Evolutionary conservation across 441 rosid species (phyloP), one percentile per base, ranked within the genome.

Genomic region (Pelargonium australe): DNA sequence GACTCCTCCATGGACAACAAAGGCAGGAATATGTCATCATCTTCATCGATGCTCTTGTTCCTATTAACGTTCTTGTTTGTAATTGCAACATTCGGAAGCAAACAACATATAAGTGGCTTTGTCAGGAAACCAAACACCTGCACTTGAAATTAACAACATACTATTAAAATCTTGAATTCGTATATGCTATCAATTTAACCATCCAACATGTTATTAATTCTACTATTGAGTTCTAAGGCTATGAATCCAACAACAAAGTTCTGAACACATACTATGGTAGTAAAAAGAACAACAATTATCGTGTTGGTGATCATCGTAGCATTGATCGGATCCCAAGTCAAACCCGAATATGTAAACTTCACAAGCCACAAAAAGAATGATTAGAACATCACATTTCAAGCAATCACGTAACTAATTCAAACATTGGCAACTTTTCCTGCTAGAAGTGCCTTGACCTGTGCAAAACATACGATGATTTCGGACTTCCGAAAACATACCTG

Each of bases 121-220:
- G 97, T 93, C 62, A 93, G 77, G 73, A 93, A 87, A 62, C 98
- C 96, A 66, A 91, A 89, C 2, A 89, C 97, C 98, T 93, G 81
- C 41, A 73, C 60, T 43, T 67, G 67, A 68, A 69, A 28, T 11
- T 17, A 28, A 5, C 17, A 13, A 51, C 17, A 13, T 16, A 51
- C 45, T 41, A 41, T 43, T 12, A 43, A 1, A 10, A 7, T 43
- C 12, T 43, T 43, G 47, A 10, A 7, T 43, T 8, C 47, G 8
- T 10, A 43, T 7, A 4, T 43, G 47, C 37, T 31, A 31, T 4
- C 37, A 31, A 4, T 31, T 6, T 31, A 4, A n/a, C n/a, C n/a
- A n/a, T n/a, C n/a, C n/a, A 37, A 37, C 41, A 37, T 37, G 41
- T 37, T 37, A 37, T 31, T 31, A 31, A 5, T 31, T 4, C 2